phyloP scores from a whole-genome alignment of 805 yeast genomes.

The Metschnikowia reukaufii region DNA sequence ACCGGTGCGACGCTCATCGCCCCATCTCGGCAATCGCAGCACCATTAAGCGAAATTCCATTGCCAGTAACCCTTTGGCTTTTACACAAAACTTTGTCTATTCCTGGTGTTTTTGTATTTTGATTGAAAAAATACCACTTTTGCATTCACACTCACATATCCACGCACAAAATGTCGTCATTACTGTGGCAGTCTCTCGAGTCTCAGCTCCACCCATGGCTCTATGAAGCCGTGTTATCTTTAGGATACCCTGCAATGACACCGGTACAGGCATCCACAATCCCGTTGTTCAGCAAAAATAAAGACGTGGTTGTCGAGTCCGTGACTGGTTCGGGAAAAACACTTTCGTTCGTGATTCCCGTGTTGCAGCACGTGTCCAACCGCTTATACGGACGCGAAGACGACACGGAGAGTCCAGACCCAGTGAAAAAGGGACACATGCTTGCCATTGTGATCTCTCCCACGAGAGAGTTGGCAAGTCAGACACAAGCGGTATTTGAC shows the following conservation, averaged over 20 bases:
- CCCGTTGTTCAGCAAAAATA: slow-evolving; percentile 77
- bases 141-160: too few relatives aligned
- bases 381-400: slow-evolving; percentile 23
- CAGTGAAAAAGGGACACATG: slow-evolving; percentile 61
- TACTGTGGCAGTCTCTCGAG: slow-evolving; percentile 60
- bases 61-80: neutral
- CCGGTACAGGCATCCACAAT: slow-evolving; percentile 96
- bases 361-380: slow-evolving; percentile 60
- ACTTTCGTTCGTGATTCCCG: slow-evolving; percentile 82
- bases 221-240: slow-evolving; percentile 62
- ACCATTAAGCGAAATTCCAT: neutral
- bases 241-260: slow-evolving; percentile 83
- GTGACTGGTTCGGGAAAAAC: slow-evolving; percentile 99
- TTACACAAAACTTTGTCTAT: too few relatives aligned
- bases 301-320: slow-evolving; percentile 96
- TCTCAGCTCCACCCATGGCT: slow-evolving; percentile 68
- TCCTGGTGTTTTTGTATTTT: too few relatives aligned
- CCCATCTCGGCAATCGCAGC: neutral
- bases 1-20: neutral
- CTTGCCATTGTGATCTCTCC: slow-evolving; percentile 75
- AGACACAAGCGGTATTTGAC: slow-evolving; percentile 67
- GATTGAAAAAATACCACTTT: too few relatives aligned
- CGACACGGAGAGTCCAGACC: slow-evolving; percentile 24
- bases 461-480: slow-evolving; percentile 67
- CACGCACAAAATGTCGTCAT: slow-evolving; percentile 36